A percentile compares a stretch with the other conserved stretches of the same genome.
phyloP scores from a whole-genome alignment of 495 filamentous ascomycete genomes.

The Trichocladium antarcticum region DNA sequence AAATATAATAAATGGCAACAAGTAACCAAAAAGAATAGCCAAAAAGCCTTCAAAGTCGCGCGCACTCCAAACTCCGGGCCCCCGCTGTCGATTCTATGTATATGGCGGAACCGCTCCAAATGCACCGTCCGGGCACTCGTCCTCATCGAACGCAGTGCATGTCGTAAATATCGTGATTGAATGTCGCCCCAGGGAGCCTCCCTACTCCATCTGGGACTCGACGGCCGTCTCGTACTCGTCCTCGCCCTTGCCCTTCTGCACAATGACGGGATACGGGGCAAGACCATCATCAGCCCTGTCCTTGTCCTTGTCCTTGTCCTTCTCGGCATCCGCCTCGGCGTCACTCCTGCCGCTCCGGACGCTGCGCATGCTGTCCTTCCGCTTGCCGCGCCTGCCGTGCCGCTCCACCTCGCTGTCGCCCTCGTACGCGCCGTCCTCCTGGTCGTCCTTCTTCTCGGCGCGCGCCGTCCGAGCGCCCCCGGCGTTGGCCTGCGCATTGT shows the following conservation, averaged over 20 bases:
- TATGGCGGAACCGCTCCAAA: background rate
- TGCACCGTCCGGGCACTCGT: background rate
- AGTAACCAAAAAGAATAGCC: background rate
- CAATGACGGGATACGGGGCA: slow-evolving; percentile 23
- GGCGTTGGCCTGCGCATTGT: slow-evolving; percentile 42
- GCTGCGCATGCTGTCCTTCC: background rate
- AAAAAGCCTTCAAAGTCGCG: too few relatives aligned
- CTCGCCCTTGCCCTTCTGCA: slow-evolving; percentile 28
- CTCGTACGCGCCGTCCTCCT: slow-evolving; percentile 26
- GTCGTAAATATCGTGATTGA: too few relatives aligned
- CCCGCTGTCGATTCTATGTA: background rate
- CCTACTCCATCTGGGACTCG: slow-evolving; percentile 11
- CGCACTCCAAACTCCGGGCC: slow-evolving; percentile 1
- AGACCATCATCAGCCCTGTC: slow-evolving; percentile 18
- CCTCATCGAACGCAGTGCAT: background rate
- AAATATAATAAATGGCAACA: background rate
- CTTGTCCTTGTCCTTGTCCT: slow-evolving; percentile 7
- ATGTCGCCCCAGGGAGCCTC: too few relatives aligned
- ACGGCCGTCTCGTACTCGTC: slow-evolving; percentile 30
- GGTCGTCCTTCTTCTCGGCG: slow-evolving; percentile 16
- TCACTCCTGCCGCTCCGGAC: slow-evolving; percentile 1
- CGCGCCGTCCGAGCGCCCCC: slow-evolving; percentile 28
- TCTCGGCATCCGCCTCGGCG: background rate
- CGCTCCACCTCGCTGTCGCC: slow-evolving; percentile 25
- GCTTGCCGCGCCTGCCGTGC: slow-evolving; percentile 13